Conservation (phyloP, 2,329 filamentous ascomycete genomes). For the Colletotrichum magnum region DNA sequence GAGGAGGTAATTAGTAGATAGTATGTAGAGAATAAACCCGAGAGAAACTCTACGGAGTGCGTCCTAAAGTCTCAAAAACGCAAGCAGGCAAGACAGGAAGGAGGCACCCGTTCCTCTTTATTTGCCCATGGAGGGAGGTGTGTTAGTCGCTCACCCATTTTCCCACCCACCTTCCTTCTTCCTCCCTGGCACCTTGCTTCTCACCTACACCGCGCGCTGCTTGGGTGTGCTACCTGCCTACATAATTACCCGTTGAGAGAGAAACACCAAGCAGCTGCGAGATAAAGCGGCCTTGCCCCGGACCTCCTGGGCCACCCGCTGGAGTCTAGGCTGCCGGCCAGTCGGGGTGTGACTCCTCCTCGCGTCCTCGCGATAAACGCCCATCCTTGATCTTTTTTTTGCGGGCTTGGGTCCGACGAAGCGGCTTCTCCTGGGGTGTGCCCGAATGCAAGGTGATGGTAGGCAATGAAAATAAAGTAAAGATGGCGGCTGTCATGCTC, state of each 20-base stretch:
- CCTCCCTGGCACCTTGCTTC: constrained; percentile 23
- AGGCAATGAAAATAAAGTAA: constrained; percentile 11
- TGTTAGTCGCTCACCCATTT: constrained; percentile 22
- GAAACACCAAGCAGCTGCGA: constrained; percentile 24
- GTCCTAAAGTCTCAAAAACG: neutral
- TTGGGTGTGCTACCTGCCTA: no score
- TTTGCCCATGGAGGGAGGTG: constrained; percentile 12
- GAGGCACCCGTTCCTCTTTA: constrained; percentile 24
- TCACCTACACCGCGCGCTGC: no score
- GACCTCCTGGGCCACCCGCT: neutral
- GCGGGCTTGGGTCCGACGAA: constrained; percentile 16
- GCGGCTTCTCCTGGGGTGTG: neutral
- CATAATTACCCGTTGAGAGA: constrained; percentile 23
- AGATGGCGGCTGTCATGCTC: constrained; percentile 5
- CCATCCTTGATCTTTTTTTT: constrained; percentile 1
- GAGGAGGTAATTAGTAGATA: neutral
- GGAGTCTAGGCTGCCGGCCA: constrained; percentile 23
- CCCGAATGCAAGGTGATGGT: constrained; percentile 21
- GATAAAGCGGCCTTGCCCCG: constrained; percentile 1
- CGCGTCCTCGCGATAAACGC: constrained; percentile 8
- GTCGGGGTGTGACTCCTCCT: constrained; percentile 3
- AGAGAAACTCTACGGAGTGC: neutral
- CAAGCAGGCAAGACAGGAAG: constrained; percentile 25
- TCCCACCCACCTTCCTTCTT: constrained; percentile 12
- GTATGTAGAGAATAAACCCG: neutral